phyloP scores from a whole-genome alignment of 2,329 filamentous ascomycete species.

The Calycina marina region DNA sequence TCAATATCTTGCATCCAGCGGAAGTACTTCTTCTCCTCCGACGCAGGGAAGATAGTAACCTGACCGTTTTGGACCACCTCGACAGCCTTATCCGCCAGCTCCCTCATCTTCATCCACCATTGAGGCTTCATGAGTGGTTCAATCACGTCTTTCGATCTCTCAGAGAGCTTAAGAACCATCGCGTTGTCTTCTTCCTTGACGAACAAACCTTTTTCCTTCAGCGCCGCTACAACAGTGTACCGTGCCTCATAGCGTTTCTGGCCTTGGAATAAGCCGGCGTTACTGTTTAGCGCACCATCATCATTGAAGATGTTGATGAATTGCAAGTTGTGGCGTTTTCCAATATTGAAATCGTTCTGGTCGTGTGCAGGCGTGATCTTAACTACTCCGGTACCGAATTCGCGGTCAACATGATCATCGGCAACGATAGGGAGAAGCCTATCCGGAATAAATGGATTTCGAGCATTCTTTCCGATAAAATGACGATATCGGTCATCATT shows the following conservation, averaged over 20 bases:
- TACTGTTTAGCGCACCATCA: constrained; percentile 75
- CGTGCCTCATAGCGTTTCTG: constrained; percentile 87
- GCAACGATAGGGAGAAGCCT: constrained; percentile 73
- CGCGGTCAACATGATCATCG: constrained; percentile 78
- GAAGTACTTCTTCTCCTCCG: constrained; percentile 70
- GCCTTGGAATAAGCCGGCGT: constrained; percentile 67
- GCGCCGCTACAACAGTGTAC: constrained; percentile 69
- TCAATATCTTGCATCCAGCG: constrained; percentile 80
- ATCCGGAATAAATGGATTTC: constrained; percentile 71
- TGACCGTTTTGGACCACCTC: constrained; percentile 66
- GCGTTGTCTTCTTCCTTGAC: constrained; percentile 91
- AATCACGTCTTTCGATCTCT: constrained; percentile 84
- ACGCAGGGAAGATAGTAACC: constrained; percentile 75
- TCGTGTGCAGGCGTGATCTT: constrained; percentile 96
- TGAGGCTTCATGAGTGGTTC: constrained; percentile 92
- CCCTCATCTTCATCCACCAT: constrained; percentile 95
- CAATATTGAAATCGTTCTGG: constrained; percentile 82
- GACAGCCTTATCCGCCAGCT: constrained; percentile 65
- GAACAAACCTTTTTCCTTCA: constrained; percentile 75
- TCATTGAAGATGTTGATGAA: constrained; percentile 96
- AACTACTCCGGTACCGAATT: constrained; percentile 92
- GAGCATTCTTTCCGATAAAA: constrained; percentile 70
- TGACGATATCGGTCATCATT: constrained; percentile 76
- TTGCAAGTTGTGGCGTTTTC: constrained; percentile 65
- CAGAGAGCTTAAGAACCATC: constrained; percentile 86